These are phyloP conservation scores for Fragaria nilgerrensis DNA, from an alignment of 306 rosid genomes.

Conservation along the genomic window DNA sequence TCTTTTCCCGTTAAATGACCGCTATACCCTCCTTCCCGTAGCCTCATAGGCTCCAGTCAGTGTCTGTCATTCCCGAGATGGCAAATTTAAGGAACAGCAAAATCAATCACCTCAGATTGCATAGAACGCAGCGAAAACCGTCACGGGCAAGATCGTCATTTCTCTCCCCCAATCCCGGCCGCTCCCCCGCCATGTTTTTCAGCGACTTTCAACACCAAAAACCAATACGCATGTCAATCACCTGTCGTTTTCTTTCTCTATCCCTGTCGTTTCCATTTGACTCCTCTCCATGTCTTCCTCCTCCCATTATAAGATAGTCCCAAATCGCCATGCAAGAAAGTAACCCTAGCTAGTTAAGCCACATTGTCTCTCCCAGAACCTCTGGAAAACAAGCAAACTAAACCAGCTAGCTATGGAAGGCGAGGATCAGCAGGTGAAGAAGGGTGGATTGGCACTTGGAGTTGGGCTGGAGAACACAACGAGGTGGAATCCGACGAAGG, in stretches of 20 bases:
- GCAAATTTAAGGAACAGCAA: slow-evolving; percentile 28
- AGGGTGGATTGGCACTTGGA: background rate
- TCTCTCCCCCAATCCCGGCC: slow-evolving; percentile 33
- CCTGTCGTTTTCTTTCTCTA: slow-evolving; percentile 34
- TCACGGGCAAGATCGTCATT: slow-evolving; percentile 35
- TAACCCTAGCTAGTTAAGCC: background rate
- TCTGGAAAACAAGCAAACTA: background rate
- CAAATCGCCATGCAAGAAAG: slow-evolving; percentile 34
- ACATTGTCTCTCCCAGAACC: background rate
- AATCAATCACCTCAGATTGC: slow-evolving; percentile 30
- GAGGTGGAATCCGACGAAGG: slow-evolving; percentile 91
- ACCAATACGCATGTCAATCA: slow-evolving; percentile 90
- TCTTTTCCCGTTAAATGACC: slow-evolving; percentile 35
- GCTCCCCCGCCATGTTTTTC: slow-evolving; percentile 90
- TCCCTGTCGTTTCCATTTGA: slow-evolving; percentile 27
- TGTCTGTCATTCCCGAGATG: slow-evolving; percentile 70
- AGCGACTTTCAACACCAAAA: slow-evolving; percentile 84
- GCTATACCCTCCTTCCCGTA: slow-evolving; percentile 46
- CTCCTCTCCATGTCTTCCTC: slow-evolving; percentile 28
- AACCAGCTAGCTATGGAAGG: slow-evolving; percentile 25
- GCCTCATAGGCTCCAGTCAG: slow-evolving; percentile 20
- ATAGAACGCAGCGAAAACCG: slow-evolving; percentile 22
- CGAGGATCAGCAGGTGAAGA: background rate
- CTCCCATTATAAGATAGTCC: slow-evolving; percentile 42
- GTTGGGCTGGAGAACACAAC: slow-evolving; percentile 26